Conservation (phyloP, 2,329 filamentous ascomycete species). For the Alternaria gaisen region DNA sequence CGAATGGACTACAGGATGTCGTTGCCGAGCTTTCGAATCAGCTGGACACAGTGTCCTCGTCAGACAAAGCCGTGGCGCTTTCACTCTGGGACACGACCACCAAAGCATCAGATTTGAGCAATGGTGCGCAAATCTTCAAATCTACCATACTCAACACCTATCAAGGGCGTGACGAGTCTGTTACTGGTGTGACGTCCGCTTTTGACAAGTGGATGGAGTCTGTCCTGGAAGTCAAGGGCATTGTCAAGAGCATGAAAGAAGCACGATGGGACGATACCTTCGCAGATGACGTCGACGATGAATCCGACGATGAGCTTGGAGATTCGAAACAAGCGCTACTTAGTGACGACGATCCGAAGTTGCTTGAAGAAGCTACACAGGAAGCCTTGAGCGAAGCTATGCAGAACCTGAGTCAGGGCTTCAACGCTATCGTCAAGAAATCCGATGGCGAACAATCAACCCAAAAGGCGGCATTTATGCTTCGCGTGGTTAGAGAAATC, state of each 20-base stretch:
- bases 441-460: conserved; percentile 41
- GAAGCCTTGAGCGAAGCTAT: conserved; percentile 66
- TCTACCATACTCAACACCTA: conserved; percentile 72
- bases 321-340: conserved; percentile 72
- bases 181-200: conserved; percentile 67
- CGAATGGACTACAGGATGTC: conserved; percentile 70
- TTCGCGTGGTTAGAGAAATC: conserved; percentile 79
- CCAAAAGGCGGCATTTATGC: conserved; percentile 67
- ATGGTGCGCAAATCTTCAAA: conserved; percentile 74
- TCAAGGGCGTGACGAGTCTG: conserved; percentile 74
- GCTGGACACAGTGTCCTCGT: conserved; percentile 66
- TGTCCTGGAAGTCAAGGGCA: conserved; percentile 71
- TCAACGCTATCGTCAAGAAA: conserved; percentile 61
- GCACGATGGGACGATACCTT: conserved; percentile 80
- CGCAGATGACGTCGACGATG: conserved; percentile 75
- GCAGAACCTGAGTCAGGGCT: conserved; percentile 64
- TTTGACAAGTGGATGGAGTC: conserved; percentile 79
- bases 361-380: conserved; percentile 68
- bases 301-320: conserved; percentile 74
- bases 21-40: conserved; percentile 70
- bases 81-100: conserved; percentile 74
- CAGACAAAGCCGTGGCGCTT: conserved; percentile 50
- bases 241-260: conserved; percentile 71
- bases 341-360: conserved; percentile 74
- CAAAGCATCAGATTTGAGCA: conserved; percentile 70